Percentiles rank a stretch among this genome's conserved stretches.
phyloP scores from a whole-genome alignment of 2,329 filamentous ascomycete species.

The Hypoxylon sp. region DNA sequence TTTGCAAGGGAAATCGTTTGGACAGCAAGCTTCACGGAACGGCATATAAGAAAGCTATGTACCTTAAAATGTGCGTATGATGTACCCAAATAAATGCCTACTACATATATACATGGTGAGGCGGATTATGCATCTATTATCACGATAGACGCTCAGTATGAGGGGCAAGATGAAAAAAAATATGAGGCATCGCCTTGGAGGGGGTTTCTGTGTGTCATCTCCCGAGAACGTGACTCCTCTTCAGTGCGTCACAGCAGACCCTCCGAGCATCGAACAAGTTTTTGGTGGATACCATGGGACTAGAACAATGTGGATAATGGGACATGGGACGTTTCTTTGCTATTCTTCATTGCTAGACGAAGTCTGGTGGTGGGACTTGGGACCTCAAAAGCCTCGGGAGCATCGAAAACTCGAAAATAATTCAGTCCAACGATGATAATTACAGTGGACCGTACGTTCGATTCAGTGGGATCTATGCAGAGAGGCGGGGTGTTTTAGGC shows the following conservation, averaged over 20 bases:
- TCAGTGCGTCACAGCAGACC: slow-evolving; percentile 34
- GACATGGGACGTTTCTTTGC: slow-evolving; percentile 23
- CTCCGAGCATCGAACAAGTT: slow-evolving; percentile 30
- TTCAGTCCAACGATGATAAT: background rate
- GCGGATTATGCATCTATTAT: background rate
- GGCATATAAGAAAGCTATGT: slow-evolving; percentile 19
- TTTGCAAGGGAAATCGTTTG: background rate
- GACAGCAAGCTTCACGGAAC: slow-evolving; percentile 21
- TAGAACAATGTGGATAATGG: slow-evolving; percentile 17
- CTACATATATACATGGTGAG: no score
- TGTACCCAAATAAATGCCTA: background rate
- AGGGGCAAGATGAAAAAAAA: slow-evolving; percentile 11
- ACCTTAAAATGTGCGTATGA: background rate
- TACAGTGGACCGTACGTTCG: slow-evolving; percentile 27
- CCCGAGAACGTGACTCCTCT: slow-evolving; percentile 32
- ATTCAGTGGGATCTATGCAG: slow-evolving; percentile 28
- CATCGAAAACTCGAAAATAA: slow-evolving; percentile 2
- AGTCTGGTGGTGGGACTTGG: background rate
- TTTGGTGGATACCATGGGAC: slow-evolving; percentile 34
- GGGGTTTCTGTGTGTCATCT: slow-evolving; percentile 35
- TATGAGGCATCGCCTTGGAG: slow-evolving; percentile 3
- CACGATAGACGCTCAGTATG: slow-evolving; percentile 4
- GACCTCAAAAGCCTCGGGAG: slow-evolving; percentile 10
- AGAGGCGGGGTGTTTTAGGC: slow-evolving; percentile 32
- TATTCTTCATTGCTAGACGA: slow-evolving; percentile 12